These are phyloP conservation scores for Solanum paucissectum DNA, from an alignment of 257 asterid genomes.

Conservation along the genomic window DNA sequence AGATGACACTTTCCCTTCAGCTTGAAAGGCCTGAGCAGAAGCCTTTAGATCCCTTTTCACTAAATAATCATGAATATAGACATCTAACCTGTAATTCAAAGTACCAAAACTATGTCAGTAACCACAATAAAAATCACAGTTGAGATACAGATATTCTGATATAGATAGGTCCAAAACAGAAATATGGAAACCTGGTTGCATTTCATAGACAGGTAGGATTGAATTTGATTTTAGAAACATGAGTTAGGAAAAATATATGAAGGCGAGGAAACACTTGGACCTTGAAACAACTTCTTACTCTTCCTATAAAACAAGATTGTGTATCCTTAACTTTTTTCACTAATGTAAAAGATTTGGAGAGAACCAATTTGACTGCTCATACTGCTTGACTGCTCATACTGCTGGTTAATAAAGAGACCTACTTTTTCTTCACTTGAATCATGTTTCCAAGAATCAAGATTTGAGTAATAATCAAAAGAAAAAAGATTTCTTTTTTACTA, in stretches of 20 bases:
- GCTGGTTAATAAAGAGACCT: neutral
- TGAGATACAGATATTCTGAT: neutral
- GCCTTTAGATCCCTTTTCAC: constrained; percentile 96
- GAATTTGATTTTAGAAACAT: neutral
- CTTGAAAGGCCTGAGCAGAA: constrained; percentile 93
- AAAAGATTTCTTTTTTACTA: neutral
- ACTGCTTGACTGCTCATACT: neutral
- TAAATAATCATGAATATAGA: constrained; percentile 86
- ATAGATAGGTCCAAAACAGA: neutral
- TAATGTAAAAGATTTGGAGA: neutral
- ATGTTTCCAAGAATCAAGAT: neutral
- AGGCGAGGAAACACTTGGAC: neutral
- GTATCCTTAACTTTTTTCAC: neutral
- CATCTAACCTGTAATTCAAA: constrained; percentile 66
- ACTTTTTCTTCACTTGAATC: neutral
- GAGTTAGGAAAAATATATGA: neutral
- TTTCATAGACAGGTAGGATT: neutral
- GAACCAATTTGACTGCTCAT: neutral
- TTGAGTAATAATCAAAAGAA: neutral
- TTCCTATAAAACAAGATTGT: neutral
- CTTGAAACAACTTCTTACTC: neutral
- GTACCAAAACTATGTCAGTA: neutral
- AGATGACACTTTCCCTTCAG: constrained; percentile 96
- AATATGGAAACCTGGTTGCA: neutral
- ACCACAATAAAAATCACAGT: neutral